Evolutionary conservation across 2,329 filamentous ascomycete genomes (phyloP).

Genomic region (Monilinia fructigena): DNA sequence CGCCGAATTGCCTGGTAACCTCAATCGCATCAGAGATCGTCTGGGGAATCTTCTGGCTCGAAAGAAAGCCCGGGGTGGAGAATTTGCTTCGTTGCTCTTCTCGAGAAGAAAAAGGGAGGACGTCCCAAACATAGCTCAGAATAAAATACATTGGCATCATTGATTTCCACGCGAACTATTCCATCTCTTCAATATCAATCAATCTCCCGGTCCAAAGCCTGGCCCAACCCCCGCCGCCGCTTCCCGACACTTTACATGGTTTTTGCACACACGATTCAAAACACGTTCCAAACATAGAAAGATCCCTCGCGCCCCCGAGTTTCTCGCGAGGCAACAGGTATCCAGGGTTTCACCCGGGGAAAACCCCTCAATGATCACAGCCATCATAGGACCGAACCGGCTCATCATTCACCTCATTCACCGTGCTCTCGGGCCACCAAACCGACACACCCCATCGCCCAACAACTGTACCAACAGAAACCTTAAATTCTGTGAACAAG

Average conservation of each 20-base stretch:
- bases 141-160: slow-evolving; percentile 22
- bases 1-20: slow-evolving; percentile 18
- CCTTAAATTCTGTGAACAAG: neutral
- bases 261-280: neutral
- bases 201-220: slow-evolving; percentile 3
- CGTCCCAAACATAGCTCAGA: slow-evolving; percentile 27
- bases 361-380: neutral
- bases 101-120: slow-evolving; percentile 13
- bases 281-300: neutral
- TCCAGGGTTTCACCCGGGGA: neutral
- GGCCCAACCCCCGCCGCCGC: neutral
- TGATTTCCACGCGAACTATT: neutral
- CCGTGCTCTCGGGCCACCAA: neutral
- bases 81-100: neutral
- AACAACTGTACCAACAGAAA: neutral
- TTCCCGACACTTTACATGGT: slow-evolving; percentile 3
- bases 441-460: neutral
- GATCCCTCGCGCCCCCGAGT: neutral
- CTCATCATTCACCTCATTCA: slow-evolving; percentile 1
- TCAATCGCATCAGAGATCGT: slow-evolving; percentile 27
- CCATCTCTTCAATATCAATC: slow-evolving; percentile 1
- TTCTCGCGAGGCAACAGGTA: neutral
- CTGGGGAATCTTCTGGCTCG: neutral
- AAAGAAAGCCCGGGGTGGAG: neutral
- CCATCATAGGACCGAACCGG: slow-evolving; percentile 1